Evolutionary conservation across 306 rosid species (phyloP), one percentile per base, ranked within the genome.

Genomic region (Adenanthera pavonina): DNA sequence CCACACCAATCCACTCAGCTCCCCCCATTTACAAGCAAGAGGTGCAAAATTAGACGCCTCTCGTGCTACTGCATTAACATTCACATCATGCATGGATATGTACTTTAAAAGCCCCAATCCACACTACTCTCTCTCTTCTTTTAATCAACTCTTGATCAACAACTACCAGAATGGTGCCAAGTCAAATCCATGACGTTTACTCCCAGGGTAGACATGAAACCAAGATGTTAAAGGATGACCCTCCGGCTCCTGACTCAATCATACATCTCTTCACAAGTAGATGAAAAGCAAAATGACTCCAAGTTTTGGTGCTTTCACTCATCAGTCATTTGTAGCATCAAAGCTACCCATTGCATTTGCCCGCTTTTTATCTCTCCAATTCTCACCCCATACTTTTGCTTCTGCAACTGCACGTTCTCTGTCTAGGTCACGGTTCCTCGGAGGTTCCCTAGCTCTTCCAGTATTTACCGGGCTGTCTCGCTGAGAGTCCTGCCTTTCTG

Each of bases 341-440:
- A 95, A 95, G 94, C 97, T 95, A 53, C 93, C 98, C 91, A 87
- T 77, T 1, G 78, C 94, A 40, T 86, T 89, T 40, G 97, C 95
- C 46, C 93, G 84, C 82, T 94, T 96, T 84, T 87, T 92, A 71
- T 93, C 99, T 81, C 98, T 91, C 97, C 97, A 96, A 77, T 96
- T 96, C 88, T 96, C 98, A 0, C 97, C 98, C 98, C 99, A 95
- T 33, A 93, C 94, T 91, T 90, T 95, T 0, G 98, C 97, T 80
- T 93, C 99, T 7, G 99, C 99, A 20, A 96, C 99, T 0, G 94
- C 98, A 12, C 98, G 94, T 67, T 96, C 99, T 85, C 99, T 77
- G 75, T 96, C 97, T 38, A 96, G 82, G 87, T 96, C 97, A 0
- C 98, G 99, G 85, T 91, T 94, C 88, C 97, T 90, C 6, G 87